phyloP scores from a whole-genome alignment of 2,329 filamentous ascomycete species.

The Phialemonium atrogriseum region DNA sequence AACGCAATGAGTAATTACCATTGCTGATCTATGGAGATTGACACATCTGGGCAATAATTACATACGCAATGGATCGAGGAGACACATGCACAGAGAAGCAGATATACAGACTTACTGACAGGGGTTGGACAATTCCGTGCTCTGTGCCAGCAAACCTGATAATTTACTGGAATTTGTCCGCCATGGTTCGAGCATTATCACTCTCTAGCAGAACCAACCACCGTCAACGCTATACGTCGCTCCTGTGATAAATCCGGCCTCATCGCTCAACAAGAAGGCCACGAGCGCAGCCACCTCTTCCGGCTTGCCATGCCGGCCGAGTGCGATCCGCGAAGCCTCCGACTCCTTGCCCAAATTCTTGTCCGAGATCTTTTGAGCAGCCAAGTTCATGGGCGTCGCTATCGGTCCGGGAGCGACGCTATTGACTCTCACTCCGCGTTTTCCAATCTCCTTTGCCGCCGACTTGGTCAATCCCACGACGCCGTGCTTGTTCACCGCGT shows the following conservation, averaged over 20 bases:
- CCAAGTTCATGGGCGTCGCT: conserved; percentile 7
- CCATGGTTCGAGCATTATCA: too few species aligned
- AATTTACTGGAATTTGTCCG: too few species aligned
- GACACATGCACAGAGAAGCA: too few species aligned
- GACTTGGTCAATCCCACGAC: conserved; percentile 11
- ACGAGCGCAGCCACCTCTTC: neutral
- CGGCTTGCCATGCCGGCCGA: conserved; percentile 7
- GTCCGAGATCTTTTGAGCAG: neutral
- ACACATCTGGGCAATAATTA: too few species aligned
- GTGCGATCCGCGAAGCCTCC: conserved; percentile 4
- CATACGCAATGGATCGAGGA: too few species aligned
- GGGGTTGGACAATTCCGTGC: too few species aligned
- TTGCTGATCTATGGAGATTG: too few species aligned
- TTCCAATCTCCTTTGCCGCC: conserved; percentile 7
- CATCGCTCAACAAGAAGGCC: neutral
- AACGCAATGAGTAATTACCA: too few species aligned
- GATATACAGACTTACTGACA: too few species aligned
- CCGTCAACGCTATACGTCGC: neutral
- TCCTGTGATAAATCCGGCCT: neutral
- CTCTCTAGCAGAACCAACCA: conserved; percentile 1
- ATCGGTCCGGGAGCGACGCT: conserved; percentile 6
- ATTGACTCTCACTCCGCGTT: conserved; percentile 6
- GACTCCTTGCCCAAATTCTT: too few species aligned
- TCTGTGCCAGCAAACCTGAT: too few species aligned
- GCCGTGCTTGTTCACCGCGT: conserved; percentile 12